Conservation (phyloP, 192 early-diverging fungal species). For the Linnemannia zychae region DNA sequence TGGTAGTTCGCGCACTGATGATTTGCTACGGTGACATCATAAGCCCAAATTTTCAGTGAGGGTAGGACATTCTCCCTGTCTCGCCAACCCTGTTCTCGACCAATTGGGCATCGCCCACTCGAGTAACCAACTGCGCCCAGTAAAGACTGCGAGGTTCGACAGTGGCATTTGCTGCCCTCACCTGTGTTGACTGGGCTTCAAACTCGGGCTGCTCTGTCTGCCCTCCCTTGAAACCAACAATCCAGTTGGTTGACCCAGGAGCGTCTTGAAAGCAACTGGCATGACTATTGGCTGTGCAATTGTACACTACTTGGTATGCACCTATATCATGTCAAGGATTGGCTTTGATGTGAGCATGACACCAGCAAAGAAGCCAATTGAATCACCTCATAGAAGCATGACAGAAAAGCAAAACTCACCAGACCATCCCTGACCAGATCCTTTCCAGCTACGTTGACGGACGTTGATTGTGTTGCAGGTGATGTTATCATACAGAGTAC, state of each 20-base stretch:
- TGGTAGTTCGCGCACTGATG: too few relatives aligned
- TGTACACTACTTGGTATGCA: conserved; percentile 27
- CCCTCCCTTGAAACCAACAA: conserved; percentile 28
- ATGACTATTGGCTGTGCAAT: conserved; percentile 13
- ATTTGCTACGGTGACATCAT: not conserved
- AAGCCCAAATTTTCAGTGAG: not conserved
- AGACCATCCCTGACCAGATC: conserved; percentile 32
- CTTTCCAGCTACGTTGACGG: conserved; percentile 22
- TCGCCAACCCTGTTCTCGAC: conserved; percentile 14
- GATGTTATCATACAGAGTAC: conserved; percentile 31
- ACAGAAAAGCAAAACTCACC: not conserved
- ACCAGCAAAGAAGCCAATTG: not conserved
- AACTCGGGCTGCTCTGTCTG: conserved; percentile 15
- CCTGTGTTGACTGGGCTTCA: not conserved
- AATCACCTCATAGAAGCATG: not conserved
- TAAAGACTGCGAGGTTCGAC: conserved; percentile 34
- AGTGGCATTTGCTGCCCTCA: conserved; percentile 5
- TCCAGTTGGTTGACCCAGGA: conserved; percentile 25
- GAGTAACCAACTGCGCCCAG: conserved; percentile 15
- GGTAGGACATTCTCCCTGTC: not conserved
- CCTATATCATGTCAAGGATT: not conserved
- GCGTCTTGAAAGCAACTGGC: conserved; percentile 31
- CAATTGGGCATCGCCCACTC: conserved; percentile 12
- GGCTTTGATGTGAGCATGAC: too few relatives aligned
- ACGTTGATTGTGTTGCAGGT: conserved; percentile 28